These are phyloP conservation scores for Daedalea quercina DNA, from an alignment of 768 basidiomycete species.

Conservation along the genomic window DNA sequence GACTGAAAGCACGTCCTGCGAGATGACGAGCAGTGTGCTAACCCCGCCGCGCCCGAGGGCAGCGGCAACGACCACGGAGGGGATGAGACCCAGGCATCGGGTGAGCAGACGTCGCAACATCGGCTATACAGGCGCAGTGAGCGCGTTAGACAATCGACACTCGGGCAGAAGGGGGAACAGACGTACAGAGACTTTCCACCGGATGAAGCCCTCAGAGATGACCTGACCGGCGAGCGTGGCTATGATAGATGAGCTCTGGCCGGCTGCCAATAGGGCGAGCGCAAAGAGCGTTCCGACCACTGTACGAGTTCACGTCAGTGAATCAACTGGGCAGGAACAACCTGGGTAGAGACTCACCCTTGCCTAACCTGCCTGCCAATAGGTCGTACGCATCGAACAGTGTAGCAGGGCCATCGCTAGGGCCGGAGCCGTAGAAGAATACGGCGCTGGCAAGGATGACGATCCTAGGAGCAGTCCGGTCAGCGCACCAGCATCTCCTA, in stretches of 20 bases:
- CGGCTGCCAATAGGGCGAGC: conserved; percentile 74
- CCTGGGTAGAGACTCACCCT: conserved; percentile 35
- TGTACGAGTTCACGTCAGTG: conserved; percentile 21
- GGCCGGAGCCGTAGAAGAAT: conserved; percentile 51
- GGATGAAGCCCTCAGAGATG: conserved; percentile 84
- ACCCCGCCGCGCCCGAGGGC: conserved; percentile 65
- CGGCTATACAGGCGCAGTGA: conserved; percentile 39
- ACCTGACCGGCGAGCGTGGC: conserved; percentile 89
- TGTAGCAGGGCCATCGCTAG: conserved; percentile 53
- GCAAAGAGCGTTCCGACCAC: conserved; percentile 84
- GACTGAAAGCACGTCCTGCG: conserved; percentile 79
- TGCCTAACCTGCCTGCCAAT: conserved; percentile 57
- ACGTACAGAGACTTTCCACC: conserved; percentile 73
- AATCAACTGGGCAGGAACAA: too few species aligned
- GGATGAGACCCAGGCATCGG: conserved; percentile 74
- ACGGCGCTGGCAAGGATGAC: conserved; percentile 78
- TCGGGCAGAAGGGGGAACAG: conserved; percentile 9
- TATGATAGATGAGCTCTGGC: conserved; percentile 86
- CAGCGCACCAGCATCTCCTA: not conserved
- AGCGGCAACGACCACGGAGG: conserved; percentile 73
- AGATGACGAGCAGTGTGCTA: conserved; percentile 73
- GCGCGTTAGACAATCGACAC: conserved; percentile 23
- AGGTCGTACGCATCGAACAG: conserved; percentile 81
- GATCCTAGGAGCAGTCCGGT: conserved; percentile 42
- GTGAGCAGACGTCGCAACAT: conserved; percentile 74